A percentile compares a stretch with the other conserved stretches of the same genome.
Evolutionary conservation across 148 eudicot species (phyloP).

Genomic region (Rhododendron kiyosumense): DNA sequence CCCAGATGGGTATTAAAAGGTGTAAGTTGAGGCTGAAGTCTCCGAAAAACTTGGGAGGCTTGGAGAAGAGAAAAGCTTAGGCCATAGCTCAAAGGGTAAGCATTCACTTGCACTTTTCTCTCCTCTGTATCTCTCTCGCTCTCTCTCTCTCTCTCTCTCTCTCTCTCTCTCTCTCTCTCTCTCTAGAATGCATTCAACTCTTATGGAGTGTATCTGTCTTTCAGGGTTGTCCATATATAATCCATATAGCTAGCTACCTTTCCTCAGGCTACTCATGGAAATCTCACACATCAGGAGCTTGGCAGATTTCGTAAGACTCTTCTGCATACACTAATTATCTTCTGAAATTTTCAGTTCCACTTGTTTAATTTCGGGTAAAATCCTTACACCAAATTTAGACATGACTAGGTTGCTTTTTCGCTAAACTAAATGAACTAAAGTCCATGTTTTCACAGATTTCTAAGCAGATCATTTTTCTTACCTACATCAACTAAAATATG

Average conservation of each 20-base stretch:
- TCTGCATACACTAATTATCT: neutral
- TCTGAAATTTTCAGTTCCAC: neutral
- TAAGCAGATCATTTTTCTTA: neutral
- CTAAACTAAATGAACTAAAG: too few species aligned
- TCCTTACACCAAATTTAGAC: neutral
- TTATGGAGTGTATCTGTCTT: neutral
- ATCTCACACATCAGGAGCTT: conserved; percentile 33
- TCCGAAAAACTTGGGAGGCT: neutral
- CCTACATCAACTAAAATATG: too few species aligned
- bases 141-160: neutral
- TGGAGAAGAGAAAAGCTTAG: neutral
- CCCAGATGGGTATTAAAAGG: neutral
- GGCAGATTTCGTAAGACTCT: conserved; percentile 6
- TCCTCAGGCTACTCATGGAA: conserved; percentile 1
- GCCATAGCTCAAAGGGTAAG: conserved; percentile 6
- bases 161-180: conserved; percentile 1
- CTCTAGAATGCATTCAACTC: neutral
- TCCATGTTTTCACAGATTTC: too few species aligned
- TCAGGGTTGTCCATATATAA: neutral
- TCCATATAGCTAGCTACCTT: neutral
- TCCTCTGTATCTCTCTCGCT: neutral
- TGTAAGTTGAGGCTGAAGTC: neutral
- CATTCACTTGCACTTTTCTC: neutral
- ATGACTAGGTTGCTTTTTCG: neutral
- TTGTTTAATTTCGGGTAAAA: neutral